Base-by-base conservation (phyloP, 1,284 basidiomycete genomes). In the Schizophyllum amplum region DNA sequence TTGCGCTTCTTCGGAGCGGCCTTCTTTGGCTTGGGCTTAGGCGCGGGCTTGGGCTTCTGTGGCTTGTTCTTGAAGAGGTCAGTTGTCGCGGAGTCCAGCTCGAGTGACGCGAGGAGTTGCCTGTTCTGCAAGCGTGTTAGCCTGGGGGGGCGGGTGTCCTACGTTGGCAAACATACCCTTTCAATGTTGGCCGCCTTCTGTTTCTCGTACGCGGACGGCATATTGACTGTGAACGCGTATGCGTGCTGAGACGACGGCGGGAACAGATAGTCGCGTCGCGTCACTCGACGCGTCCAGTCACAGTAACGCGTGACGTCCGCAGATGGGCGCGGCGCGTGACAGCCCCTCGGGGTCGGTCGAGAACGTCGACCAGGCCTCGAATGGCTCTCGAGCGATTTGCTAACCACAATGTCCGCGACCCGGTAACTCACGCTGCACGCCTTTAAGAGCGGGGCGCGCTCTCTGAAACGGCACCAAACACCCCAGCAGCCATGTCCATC, bases 131-230 rank as follows among this genome's bases (percentile, higher is more conserved):
- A 9, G 11, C 7, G 33, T 3, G 33, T 42, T 42, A 42, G 33
- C 13, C 13, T 4, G 17, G 33, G 3, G 13, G 7, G 7, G 17
- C 13, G 33, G 33, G 33, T 13, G 33, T 4, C 11, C 7, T 42
- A 3, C 4, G 7, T 42, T 42, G 33, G 33, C 33, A 79, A 78
- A 63, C 68, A 3, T 9, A 42, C 33, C 63, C 63, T 71, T 42
- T 66, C 70, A 11, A 86, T 83, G 61, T 81, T 84, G 24, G 62
- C 66, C 0, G 67, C 62, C 7, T 81, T 80, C 58, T 74, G 67
- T 56, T 69, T 68, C 62, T 82, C 79, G 55, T 84, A 84, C 33
- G 73, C 66, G 22, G 75, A 78, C 5, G 71, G 63, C 71, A 75
- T 74, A 21, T 53, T 53, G 48, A 26, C 9, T 24, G 5, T 20